These are phyloP conservation scores for Stachybotrys elegans DNA, from an alignment of 2,329 filamentous ascomycete species.

Conservation along the genomic window DNA sequence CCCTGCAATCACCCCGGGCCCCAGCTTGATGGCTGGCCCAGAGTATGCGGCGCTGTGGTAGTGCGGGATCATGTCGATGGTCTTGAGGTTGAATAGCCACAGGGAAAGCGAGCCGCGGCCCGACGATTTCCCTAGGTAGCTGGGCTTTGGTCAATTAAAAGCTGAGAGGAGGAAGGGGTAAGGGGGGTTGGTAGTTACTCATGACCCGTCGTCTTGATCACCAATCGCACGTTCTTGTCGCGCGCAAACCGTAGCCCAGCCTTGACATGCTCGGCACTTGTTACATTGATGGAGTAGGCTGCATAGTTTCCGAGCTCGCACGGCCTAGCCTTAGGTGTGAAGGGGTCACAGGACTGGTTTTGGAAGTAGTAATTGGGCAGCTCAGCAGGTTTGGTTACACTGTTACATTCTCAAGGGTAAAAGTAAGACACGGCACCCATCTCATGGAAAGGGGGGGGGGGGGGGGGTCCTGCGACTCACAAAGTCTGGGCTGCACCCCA, in stretches of 20 bases:
- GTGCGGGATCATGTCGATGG: conserved; percentile 9
- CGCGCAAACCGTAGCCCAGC: conserved; percentile 26
- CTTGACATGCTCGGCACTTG: conserved; percentile 18
- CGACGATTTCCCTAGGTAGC: conserved; percentile 28
- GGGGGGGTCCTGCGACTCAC: too few relatives aligned
- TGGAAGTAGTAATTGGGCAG: conserved; percentile 26
- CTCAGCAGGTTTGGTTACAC: too few relatives aligned
- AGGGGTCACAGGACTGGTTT: conserved; percentile 25
- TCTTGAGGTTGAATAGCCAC: conserved; percentile 36
- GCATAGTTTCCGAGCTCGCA: conserved; percentile 36
- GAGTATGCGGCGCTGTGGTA: conserved; percentile 19
- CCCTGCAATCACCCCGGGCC: conserved; percentile 45
- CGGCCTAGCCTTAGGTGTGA: conserved; percentile 28
- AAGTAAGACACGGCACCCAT: too few relatives aligned
- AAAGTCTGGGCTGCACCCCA: conserved; percentile 31
- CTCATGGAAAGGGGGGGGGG: too few relatives aligned
- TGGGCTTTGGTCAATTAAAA: conserved; percentile 1
- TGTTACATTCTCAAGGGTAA: too few relatives aligned
- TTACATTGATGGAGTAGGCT: conserved; percentile 26
- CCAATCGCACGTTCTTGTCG: conserved; percentile 22
- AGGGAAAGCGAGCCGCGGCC: conserved; percentile 30
- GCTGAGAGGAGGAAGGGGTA: not conserved
- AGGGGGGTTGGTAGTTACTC: conserved; percentile 16
- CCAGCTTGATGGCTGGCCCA: conserved; percentile 47
- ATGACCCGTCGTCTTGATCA: conserved; percentile 24